Evolutionary conservation across 305 asterid genomes (phyloP).

Genomic region (Fraxinus albicans): DNA sequence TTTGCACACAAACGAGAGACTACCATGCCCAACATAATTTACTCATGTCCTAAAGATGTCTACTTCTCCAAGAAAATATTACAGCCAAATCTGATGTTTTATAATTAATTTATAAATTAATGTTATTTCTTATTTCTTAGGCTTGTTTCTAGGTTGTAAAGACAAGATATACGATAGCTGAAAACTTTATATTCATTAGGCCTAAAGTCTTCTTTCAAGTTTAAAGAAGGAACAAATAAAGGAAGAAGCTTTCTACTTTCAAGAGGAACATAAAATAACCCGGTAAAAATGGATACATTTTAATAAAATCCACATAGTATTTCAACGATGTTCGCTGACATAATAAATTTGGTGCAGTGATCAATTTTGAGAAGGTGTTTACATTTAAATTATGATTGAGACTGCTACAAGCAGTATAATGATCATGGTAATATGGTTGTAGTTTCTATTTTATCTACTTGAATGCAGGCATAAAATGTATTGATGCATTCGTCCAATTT

Average conservation of each 20-base stretch:
- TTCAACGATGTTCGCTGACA: background rate
- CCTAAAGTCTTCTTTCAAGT: constrained; percentile 8
- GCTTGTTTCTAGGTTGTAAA: background rate
- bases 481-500: background rate
- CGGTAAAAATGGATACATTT: background rate
- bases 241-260: constrained; percentile 9
- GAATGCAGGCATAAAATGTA: background rate
- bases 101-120: background rate
- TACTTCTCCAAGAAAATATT: background rate
- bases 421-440: constrained; percentile 2
- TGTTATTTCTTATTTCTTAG: background rate
- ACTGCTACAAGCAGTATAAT: background rate
- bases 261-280: background rate
- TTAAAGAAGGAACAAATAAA: background rate
- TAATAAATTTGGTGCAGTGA: background rate
- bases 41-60: background rate
- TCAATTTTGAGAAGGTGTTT: background rate
- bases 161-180: background rate
- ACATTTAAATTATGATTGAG: constrained; percentile 1
- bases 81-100: constrained; percentile 4
- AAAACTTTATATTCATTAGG: constrained; percentile 8
- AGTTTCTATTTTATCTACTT: background rate
- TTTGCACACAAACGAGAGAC: background rate
- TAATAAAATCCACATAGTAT: constrained; percentile 3
- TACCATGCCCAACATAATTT: background rate